Evolutionary conservation across 2,329 filamentous ascomycete species (phyloP).

Genomic region (Aspergillus eucalypticola): DNA sequence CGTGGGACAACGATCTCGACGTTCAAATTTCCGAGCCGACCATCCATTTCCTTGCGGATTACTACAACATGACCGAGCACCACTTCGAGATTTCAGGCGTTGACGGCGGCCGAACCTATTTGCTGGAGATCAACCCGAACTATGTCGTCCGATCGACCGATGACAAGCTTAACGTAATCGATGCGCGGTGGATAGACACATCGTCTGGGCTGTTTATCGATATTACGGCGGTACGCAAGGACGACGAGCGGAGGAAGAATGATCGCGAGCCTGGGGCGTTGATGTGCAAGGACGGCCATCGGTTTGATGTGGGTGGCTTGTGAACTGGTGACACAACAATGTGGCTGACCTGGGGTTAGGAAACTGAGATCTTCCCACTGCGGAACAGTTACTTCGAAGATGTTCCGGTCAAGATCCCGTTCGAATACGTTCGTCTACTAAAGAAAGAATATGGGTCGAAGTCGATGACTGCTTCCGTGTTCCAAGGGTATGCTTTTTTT

Average conservation of each 20-base stretch:
- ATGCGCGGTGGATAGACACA: conserved; percentile 63
- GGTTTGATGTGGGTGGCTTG: conserved; percentile 44
- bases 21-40: conserved; percentile 59
- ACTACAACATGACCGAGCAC: conserved; percentile 65
- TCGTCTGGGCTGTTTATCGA: conserved; percentile 62
- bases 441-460: conserved; percentile 56
- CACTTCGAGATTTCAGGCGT: conserved; percentile 44
- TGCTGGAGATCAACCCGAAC: conserved; percentile 62
- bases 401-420: conserved; percentile 56
- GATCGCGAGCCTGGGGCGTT: conserved; percentile 45
- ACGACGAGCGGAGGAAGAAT: conserved; percentile 40
- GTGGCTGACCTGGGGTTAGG: conserved; percentile 24
- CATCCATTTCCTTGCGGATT: conserved; percentile 57
- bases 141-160: conserved; percentile 47
- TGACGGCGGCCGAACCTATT: conserved; percentile 46
- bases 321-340: conserved; percentile 2
- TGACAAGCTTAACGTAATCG: conserved; percentile 58
- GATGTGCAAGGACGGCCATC: conserved; percentile 60
- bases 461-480: conserved; percentile 50
- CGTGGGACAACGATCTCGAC: conserved; percentile 64
- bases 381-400: conserved; percentile 57
- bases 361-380: conserved; percentile 59
- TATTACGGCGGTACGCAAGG: conserved; percentile 58
- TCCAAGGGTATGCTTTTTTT: conserved; percentile 38
- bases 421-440: conserved; percentile 56